These are phyloP conservation scores for Alternaria arborescens DNA, from an alignment of 2,329 filamentous ascomycete genomes.

Conservation along the genomic window DNA sequence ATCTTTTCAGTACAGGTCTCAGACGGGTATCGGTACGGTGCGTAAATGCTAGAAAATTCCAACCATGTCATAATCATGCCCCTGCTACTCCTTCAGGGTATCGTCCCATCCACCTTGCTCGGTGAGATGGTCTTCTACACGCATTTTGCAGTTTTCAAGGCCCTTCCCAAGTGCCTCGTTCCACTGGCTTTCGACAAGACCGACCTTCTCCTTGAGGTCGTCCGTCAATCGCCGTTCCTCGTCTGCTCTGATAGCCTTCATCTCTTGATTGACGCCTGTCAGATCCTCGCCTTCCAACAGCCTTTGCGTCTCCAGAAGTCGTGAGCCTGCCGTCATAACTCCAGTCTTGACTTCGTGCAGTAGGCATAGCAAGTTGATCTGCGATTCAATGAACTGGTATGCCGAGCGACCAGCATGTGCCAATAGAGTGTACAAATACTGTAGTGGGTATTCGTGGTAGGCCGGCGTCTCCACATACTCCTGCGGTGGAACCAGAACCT, in stretches of 20 bases:
- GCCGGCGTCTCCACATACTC: conserved; percentile 88
- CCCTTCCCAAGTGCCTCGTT: conserved; percentile 81
- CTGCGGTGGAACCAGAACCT: conserved; percentile 76
- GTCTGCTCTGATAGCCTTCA: conserved; percentile 66
- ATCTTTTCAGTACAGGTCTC: conserved; percentile 21
- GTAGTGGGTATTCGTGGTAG: conserved; percentile 81
- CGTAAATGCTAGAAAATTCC: conserved; percentile 36
- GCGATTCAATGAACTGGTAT: conserved; percentile 95
- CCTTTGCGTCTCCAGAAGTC: conserved; percentile 72
- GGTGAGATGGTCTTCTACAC: conserved; percentile 76
- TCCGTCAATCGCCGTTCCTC: conserved; percentile 78
- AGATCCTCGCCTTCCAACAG: conserved; percentile 50
- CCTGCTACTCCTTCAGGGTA: conserved; percentile 52
- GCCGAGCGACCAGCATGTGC: conserved; percentile 90
- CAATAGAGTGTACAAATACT: conserved; percentile 88
- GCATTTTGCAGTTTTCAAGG: conserved; percentile 75
- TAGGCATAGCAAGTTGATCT: conserved; percentile 88
- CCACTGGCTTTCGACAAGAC: conserved; percentile 92
- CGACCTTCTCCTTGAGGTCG: conserved; percentile 92
- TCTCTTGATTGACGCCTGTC: conserved; percentile 56
- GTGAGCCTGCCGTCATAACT: conserved; percentile 73
- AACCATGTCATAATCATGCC: conserved; percentile 17
- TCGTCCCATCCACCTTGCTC: conserved; percentile 90
- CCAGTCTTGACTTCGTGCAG: conserved; percentile 89
- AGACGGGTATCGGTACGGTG: conserved; percentile 47